Percentiles rank a stretch among this genome's conserved stretches.
phyloP scores from a whole-genome alignment of 1,284 basidiomycete genomes.

The Malassezia globosa region DNA sequence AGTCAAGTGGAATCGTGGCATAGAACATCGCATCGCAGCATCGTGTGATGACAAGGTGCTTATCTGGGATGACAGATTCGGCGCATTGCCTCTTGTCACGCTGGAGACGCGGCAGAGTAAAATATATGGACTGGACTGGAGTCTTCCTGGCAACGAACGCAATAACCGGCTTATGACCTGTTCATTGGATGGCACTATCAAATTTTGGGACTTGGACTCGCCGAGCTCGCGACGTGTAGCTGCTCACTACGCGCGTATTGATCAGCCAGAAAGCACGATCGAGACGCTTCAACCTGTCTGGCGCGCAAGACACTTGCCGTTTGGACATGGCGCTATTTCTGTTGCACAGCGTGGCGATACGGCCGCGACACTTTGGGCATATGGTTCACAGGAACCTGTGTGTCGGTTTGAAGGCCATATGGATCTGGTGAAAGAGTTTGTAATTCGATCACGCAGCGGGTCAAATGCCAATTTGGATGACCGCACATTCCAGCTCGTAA shows the following conservation, averaged over 20 bases:
- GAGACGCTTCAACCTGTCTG: conserved; percentile 79
- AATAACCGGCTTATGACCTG: conserved; percentile 42
- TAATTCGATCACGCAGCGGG: conserved; percentile 66
- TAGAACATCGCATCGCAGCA: conserved; percentile 27
- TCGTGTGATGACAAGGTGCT: conserved; percentile 42
- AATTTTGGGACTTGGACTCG: conserved; percentile 37
- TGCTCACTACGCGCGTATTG: conserved; percentile 32
- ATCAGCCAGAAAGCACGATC: conserved; percentile 51
- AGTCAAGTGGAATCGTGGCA: conserved; percentile 38
- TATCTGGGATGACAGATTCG: conserved; percentile 44
- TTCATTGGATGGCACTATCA: conserved; percentile 43
- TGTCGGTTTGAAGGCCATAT: conserved; percentile 75
- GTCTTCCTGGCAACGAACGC: conserved; percentile 29
- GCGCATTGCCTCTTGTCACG: conserved; percentile 28
- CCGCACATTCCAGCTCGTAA: conserved; percentile 57
- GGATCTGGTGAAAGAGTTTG: conserved; percentile 94
- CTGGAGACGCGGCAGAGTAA: conserved; percentile 41
- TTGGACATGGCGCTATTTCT: conserved; percentile 77
- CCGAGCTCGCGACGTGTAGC: conserved; percentile 28
- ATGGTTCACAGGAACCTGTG: conserved; percentile 54
- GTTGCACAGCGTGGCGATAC: conserved; percentile 80
- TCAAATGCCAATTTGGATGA: conserved; percentile 42
- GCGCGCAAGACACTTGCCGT: conserved; percentile 82
- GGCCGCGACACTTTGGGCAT: conserved; percentile 69
- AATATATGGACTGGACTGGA: conserved; percentile 47